Base-by-base conservation (phyloP, 768 basidiomycete genomes). In the Tephrocybe sp. region DNA sequence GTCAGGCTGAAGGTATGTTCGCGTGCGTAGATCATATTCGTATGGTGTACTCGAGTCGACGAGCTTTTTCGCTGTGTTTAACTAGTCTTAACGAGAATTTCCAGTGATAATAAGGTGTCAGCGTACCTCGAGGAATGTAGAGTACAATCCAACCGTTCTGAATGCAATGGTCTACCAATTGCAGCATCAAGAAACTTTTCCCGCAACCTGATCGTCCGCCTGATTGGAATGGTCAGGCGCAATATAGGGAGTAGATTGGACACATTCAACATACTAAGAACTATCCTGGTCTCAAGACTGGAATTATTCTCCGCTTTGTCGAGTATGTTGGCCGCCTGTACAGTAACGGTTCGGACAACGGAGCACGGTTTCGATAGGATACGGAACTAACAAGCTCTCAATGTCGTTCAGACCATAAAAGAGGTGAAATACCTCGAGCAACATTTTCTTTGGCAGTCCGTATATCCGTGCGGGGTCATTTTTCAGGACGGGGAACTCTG, bases 41-140 rank as follows among this genome's bases (percentile, higher is more conserved):
- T 91, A 86, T 2, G 79, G 66, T 0, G 85, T 85, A 1, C 86
- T 83, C 7, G 86, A 88, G 65, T 92, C 83, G 34, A 93, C 86
- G 37, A 91, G 63, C 50, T 67, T 68, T 41, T 69, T 66, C 15
- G 66, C 66, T 69, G 49, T n/a, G 18, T 31, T 16, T 34, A 30
- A 18, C 39, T 23, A n/a, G 9, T 34, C 18, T 21, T 36, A 46
- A 30, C 30, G 12, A 31, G 11, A 9, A 9, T 27, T n/a, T n/a
- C n/a, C n/a, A n/a, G n/a, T n/a, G n/a, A n/a, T n/a, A n/a, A n/a
- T n/a, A n/a, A n/a, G n/a, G n/a, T n/a, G n/a, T n/a, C 21, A 10
- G 23, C 75, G 41, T 25, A 89, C 91, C 82, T 68, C 86, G 75
- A 3, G 94, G 91, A 21, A 93, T 78, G 62, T 94, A 97, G 15